Evolutionary conservation across 2,329 filamentous ascomycete species (phyloP), one percentile per base, ranked within the genome.

Genomic region (Aureobasidium pullulans): DNA sequence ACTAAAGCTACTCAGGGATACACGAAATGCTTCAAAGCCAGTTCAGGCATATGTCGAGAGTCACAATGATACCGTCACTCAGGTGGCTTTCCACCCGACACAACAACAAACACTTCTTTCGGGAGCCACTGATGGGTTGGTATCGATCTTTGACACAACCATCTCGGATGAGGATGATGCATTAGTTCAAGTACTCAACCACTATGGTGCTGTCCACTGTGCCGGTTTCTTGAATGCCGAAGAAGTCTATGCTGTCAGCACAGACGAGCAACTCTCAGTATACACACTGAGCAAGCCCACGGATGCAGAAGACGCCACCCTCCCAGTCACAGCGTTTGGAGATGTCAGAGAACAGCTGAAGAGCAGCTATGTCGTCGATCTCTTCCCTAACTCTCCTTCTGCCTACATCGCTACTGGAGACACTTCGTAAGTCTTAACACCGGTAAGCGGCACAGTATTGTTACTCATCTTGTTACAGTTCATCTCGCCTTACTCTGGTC

Each of bases 161-260:
- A 80, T 89, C 60, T 73, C 78, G 16, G 86, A 89, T 65, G 89
- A 93, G 72, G 89, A 93, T 68, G 89, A 93, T 48, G 85, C 89
- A 1, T 76, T 91, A 19, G 77, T 88, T 61, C 87, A 90, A 72
- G 88, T 90, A 11, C 85, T 92, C 70, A 93, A 93, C 71, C 87
- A 89, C 68, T 81, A 83, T 39, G 83, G 85, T 36, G 89, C 88
- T 0, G 82, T 93, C 63, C 88, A 90, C 70, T 86, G 84, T 64
- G 85, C 88, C 13, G 86, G 84, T 5, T 92, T 91, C 73, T 76
- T 93, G 58, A 83, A 77, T 59, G 72, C 76, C 15, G 80, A 80
- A 5, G 81, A 87, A 67, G 81, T 91, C 34, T 90, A 84, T 63
- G 87, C 87, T 4, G 74, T 92, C 9, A 89, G 87, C 0, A 88